Conservation (phyloP, 805 yeast genomes). For the Wickerhamiella azyma region DNA sequence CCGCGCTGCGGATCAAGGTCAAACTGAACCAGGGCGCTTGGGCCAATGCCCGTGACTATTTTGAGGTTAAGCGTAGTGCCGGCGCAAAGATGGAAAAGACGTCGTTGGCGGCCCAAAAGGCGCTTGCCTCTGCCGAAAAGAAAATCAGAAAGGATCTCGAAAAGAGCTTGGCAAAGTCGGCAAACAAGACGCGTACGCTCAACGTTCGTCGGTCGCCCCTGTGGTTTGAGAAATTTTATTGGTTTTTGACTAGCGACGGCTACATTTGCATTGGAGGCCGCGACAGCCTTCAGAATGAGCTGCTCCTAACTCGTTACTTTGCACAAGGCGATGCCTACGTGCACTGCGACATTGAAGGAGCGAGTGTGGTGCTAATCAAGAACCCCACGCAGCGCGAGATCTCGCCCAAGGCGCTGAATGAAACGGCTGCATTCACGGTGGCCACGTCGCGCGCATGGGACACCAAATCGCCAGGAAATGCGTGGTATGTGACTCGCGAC, state of each 20-base stretch:
- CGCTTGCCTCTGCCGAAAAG: constrained; percentile 69
- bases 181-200: constrained; percentile 30
- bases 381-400: constrained; percentile 52
- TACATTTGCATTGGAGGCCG: constrained; percentile 78
- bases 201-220: constrained; percentile 55
- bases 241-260: constrained; percentile 90
- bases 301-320: constrained; percentile 66
- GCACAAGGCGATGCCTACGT: constrained; percentile 60
- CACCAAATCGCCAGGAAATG: constrained; percentile 61
- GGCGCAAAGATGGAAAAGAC: constrained; percentile 69
- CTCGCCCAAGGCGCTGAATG: constrained; percentile 77
- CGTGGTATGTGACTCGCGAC: constrained; percentile 69
- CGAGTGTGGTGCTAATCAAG: constrained; percentile 65
- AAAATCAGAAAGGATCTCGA: constrained; percentile 62
- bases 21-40: constrained; percentile 63
- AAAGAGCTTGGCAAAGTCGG: constrained; percentile 42
- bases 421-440: constrained; percentile 79
- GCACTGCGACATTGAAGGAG: constrained; percentile 57
- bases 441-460: constrained; percentile 82
- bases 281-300: constrained; percentile 65
- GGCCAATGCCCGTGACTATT: constrained; percentile 78
- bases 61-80: constrained; percentile 62
- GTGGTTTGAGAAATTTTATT: constrained; percentile 88
- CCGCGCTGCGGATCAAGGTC: constrained; percentile 34
- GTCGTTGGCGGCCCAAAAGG: constrained; percentile 59